A percentile compares a stretch with the other conserved stretches of the same genome.
phyloP scores from a whole-genome alignment of 2,329 filamentous ascomycete genomes.

The Fusarium coffeatum region DNA sequence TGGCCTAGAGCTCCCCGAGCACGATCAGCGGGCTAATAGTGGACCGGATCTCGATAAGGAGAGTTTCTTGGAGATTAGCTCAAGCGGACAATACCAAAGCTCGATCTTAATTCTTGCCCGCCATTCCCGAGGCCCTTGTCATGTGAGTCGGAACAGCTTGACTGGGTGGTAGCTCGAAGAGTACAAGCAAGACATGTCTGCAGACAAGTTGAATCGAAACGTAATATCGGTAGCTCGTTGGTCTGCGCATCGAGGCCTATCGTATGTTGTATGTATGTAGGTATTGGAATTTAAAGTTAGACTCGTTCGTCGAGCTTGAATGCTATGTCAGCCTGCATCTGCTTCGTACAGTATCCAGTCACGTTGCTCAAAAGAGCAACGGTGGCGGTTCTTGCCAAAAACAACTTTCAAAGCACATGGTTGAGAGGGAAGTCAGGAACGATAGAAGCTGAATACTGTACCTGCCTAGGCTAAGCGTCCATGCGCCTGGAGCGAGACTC shows the following conservation, averaged over 20 bases:
- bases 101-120: slow-evolving; percentile 6
- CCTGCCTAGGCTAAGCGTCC: background rate
- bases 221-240: background rate
- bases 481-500: background rate
- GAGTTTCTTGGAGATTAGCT: slow-evolving; percentile 32
- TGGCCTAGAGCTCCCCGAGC: slow-evolving; percentile 32
- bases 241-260: background rate
- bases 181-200: background rate
- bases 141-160: background rate
- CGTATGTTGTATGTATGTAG: background rate
- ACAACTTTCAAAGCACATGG: slow-evolving; percentile 2
- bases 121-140: slow-evolving; percentile 39
- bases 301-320: background rate
- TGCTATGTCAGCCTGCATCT: background rate
- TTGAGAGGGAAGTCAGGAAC: background rate
- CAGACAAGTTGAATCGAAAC: background rate
- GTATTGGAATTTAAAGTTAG: background rate
- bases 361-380: background rate
- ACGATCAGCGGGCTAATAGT: slow-evolving; percentile 30
- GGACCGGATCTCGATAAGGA: slow-evolving; percentile 8
- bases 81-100: slow-evolving; percentile 22
- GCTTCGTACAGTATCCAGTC: background rate
- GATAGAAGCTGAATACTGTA: background rate
- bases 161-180: background rate
- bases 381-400: background rate